Evolutionary conservation across 2,329 filamentous ascomycete species (phyloP).

Genomic region (Neopestalotiopsis clavispora): DNA sequence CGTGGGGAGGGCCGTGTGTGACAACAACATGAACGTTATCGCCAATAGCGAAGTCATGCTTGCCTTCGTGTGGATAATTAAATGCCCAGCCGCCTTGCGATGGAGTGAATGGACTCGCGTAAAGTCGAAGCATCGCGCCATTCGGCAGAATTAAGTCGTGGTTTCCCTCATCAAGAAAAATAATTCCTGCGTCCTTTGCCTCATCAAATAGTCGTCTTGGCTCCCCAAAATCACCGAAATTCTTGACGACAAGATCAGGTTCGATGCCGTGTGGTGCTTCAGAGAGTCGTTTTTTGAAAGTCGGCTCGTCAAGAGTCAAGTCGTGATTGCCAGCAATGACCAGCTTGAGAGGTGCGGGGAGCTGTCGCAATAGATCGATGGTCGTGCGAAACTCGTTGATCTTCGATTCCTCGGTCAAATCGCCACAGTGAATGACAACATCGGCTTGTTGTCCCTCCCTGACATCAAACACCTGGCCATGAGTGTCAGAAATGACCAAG

Average conservation of each 20-base stretch:
- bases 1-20: conserved; percentile 60
- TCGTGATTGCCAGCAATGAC: conserved; percentile 63
- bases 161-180: conserved; percentile 55
- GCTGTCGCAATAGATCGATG: conserved; percentile 44
- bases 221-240: conserved; percentile 46
- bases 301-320: conserved; percentile 40
- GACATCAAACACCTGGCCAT: conserved; percentile 33
- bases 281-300: conserved; percentile 34
- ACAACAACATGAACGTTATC: conserved; percentile 48
- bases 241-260: conserved; percentile 26
- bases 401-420: conserved; percentile 50
- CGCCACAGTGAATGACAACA: conserved; percentile 57
- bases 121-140: conserved; percentile 53
- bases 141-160: conserved; percentile 53
- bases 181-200: conserved; percentile 44
- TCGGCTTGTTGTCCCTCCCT: conserved; percentile 40
- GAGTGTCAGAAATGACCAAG: conserved; percentile 52
- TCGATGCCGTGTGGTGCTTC: conserved; percentile 7
- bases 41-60: conserved; percentile 44
- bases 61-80: conserved; percentile 45
- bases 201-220: conserved; percentile 43
- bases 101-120: conserved; percentile 59
- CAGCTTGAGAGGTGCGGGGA: conserved; percentile 57
- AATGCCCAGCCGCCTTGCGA: conserved; percentile 52
- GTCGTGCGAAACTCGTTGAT: conserved; percentile 45